phyloP scores from a whole-genome alignment of 495 filamentous ascomycete genomes.

The Aspergillus funiculosus region DNA sequence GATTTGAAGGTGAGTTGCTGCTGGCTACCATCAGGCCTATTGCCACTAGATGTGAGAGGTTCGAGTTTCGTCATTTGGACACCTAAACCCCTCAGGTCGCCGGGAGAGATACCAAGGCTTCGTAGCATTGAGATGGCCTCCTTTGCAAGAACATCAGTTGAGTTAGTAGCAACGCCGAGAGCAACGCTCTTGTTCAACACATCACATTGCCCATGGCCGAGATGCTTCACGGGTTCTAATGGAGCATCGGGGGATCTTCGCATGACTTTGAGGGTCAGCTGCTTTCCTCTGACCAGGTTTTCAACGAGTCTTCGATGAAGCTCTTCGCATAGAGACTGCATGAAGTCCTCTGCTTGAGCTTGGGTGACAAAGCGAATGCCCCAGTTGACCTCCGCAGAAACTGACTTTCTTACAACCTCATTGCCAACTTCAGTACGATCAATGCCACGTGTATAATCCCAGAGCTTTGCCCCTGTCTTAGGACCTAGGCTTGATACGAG shows the following conservation, averaged over 20 bases:
- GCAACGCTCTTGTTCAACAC: conserved; percentile 78
- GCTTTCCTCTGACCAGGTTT: conserved; percentile 76
- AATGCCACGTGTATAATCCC: conserved; percentile 85
- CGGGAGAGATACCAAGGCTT: conserved; percentile 77
- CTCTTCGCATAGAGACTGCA: conserved; percentile 75
- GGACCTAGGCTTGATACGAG: conserved; percentile 69
- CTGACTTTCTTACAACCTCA: conserved; percentile 73
- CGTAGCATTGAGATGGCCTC: conserved; percentile 78
- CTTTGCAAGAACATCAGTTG: conserved; percentile 60
- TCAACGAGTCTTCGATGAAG: conserved; percentile 72
- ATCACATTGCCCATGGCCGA: conserved; percentile 94
- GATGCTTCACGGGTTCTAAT: conserved; percentile 85
- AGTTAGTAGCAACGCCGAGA: conserved; percentile 78
- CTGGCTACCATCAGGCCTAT: conserved; percentile 54
- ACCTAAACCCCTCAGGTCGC: conserved; percentile 83
- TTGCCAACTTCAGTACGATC: conserved; percentile 83
- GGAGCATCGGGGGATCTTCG: conserved; percentile 78
- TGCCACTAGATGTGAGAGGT: conserved; percentile 52
- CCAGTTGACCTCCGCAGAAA: conserved; percentile 97
- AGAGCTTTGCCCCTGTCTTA: conserved; percentile 88
- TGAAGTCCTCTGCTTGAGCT: conserved; percentile 83
- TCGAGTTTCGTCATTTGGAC: conserved; percentile 91
- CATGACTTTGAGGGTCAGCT: conserved; percentile 92
- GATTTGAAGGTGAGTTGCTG: conserved; percentile 54
- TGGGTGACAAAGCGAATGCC: conserved; percentile 90